Base-by-base conservation (phyloP, 2,329 filamentous ascomycete genomes). In the Beauveria sp. region DNA sequence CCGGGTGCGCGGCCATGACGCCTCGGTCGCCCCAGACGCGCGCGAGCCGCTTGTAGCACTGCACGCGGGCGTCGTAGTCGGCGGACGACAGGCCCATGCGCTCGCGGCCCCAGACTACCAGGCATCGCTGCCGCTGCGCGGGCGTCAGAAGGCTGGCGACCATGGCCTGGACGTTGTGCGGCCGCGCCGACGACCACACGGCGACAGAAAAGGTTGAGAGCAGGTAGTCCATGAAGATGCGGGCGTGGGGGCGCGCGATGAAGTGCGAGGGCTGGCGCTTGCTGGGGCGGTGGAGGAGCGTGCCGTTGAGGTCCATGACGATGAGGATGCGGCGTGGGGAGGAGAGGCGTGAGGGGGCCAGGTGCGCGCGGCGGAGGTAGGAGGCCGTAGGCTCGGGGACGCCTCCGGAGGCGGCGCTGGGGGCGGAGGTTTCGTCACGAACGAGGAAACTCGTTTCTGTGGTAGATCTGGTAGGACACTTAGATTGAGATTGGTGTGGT, bases 231-330 rank as follows among this genome's bases (percentile, higher is more conserved):
- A 98, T 76, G 73, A 99, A 97, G 0, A 76, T 66, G 3, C 77
- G 68, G 1, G 95, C 82, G 65, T 87, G 80, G 0, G 90, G 90
- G 1, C 95, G 88, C 65, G 81, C 76, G 49, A 86, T 75, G 71
- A 92, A 90, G 48, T 73, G 71, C 10, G 78, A 80, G 7, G 76
- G 74, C 1, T 69, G 70, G 28, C 71, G 72, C 51, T 78, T 77
- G 58, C 78, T 79, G 9, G 86, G 87, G 5, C 95, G 88, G 75
- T 84, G 81, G 42, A 98, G 82, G 1, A 99, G 81, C 0, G 93
- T 97, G 65, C 95, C 95, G 73, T 98, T 99, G 43, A 99, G 83
- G 75, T 99, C 95, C 64, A 98, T 84, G 52, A 98, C 84, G 56
- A 99, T 80, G 24, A 99, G 85, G 40, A 96, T 81, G 18, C 82